phyloP scores from a whole-genome alignment of 352 stramenopile species.

The Pythium scleroteichum region DNA sequence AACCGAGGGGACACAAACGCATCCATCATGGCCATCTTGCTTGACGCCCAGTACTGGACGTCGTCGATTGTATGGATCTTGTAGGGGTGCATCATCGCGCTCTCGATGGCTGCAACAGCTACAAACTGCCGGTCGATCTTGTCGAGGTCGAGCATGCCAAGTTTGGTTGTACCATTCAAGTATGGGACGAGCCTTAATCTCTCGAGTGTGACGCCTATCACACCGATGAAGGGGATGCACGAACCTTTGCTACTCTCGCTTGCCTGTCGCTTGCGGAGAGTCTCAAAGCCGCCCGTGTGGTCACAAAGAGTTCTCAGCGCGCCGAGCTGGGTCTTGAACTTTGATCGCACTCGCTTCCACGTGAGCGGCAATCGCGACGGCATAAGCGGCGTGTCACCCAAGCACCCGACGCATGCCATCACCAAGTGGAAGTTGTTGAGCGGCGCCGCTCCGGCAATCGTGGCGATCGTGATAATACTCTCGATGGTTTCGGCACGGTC shows the following conservation, averaged over 20 bases:
- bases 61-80: slow-evolving; percentile 14
- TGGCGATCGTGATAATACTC: slow-evolving; percentile 65
- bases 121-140: slow-evolving; percentile 25
- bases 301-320: slow-evolving; percentile 67
- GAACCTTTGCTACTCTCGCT: slow-evolving; percentile 36
- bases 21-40: slow-evolving; percentile 13
- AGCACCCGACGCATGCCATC: slow-evolving; percentile 74
- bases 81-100: slow-evolving; percentile 26
- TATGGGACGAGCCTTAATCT: slow-evolving; percentile 37
- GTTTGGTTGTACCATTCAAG: background rate
- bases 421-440: slow-evolving; percentile 81
- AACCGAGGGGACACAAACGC: slow-evolving; percentile 22
- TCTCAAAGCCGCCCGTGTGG: slow-evolving; percentile 72
- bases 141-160: slow-evolving; percentile 20
- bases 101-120: slow-evolving; percentile 24
- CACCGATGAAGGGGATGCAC: slow-evolving; percentile 74
- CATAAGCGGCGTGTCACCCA: slow-evolving; percentile 75
- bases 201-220: slow-evolving; percentile 71
- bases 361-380: slow-evolving; percentile 59
- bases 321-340: slow-evolving; percentile 65
- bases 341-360: slow-evolving; percentile 70
- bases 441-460: slow-evolving; percentile 37
- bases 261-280: slow-evolving; percentile 57
- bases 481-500: slow-evolving; percentile 74
- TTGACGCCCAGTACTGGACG: slow-evolving; percentile 17